Evolutionary conservation across 768 basidiomycete species (phyloP), one percentile per base, ranked within the genome.

Genomic region (Suillus ampliporus): DNA sequence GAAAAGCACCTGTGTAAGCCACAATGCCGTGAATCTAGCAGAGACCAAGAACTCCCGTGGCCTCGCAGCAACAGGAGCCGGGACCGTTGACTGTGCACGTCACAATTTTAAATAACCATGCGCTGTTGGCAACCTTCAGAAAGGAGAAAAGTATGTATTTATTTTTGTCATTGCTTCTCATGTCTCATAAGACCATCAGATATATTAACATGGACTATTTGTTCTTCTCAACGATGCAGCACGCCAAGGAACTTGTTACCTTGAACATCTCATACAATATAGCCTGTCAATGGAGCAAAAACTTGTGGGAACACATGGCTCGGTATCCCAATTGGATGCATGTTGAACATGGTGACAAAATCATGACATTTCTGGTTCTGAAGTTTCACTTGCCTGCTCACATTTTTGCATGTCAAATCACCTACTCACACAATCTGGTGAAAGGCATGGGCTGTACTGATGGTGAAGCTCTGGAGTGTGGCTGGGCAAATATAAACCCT

Each of bases 391-490:
- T 66, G 34, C 52, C 63, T 23, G 63, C 65, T 19, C 65, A 68
- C 31, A 54, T 65, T 35, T 31, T 31, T 31, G 3, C 31, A 31
- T 31, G 31, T 31, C 72, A 71, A 14, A 56, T 50, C 6, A 59
- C 63, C 7, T 78, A 68, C 61, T 73, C 67, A 21, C 56, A 80
- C 19, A 74, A 71, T 38, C 73, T 73, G 57, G 71, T 2, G 3
- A 31, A 31, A 31, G 6, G 31, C 31, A 31, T 31, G 31, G 31
- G 31, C 31, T 6, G 31, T 31, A 71, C 68, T 0, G 77, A 79
- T 65, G 77, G 79, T 0, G 77, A 82, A 58, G 74, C 69, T 72
- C 5, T 6, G 31, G 31, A 31, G 31, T 6, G 31, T 6, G 6
- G 31, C 4, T 31, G 31, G 31, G 31, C 31, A 31, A 31, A 31